Base-by-base conservation (phyloP, 768 basidiomycete genomes). In the Hygrophorus pudorinus region DNA sequence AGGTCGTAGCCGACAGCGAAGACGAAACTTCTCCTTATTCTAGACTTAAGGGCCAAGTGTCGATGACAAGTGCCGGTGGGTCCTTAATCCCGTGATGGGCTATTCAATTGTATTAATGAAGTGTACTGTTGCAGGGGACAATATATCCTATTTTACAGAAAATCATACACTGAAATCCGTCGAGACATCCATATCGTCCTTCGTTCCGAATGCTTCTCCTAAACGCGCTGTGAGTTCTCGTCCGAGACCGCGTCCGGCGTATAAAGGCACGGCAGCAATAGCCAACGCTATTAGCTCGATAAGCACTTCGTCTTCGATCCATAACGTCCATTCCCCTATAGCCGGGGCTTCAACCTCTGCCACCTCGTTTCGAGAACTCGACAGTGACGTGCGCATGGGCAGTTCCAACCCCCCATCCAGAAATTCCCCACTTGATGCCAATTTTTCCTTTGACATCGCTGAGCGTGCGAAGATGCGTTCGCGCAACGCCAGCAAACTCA, bases 391-490 rank as follows among this genome's bases (percentile, higher is more conserved):
- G 24, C 24, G 7, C 4, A 24, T 24, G 24, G 24, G 24, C 3
- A 24, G 24, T 7, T 24, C 24, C 24, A 24, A 24, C 24, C 7
- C 24, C 24, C 7, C 7, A 7, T 24, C 24, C 24, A 24, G 2
- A 33, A 32, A 43, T 34, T 6, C 16, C 4, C n/a, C n/a, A n/a
- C 2, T 34, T 21, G 12, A 16, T 20, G 4, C 20, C 42, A 34
- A 7, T 16, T 36, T 33, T 32, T 33, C 42, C 21, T 33, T 31
- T 27, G 39, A 21, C 20, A 76, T 77, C 18, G 76, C 76, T n/a
- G 76, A 79, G 33, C 66, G 76, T 13, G 72, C 76, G 39, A 78
- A 78, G 52, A 75, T 65, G 58, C 74, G 76, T 13, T 65, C 71
- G 45, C 60, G 75, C 17, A 64, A 56, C 16, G 42, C 61, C 6